Evolutionary conservation across 306 rosid genomes (phyloP).

Genomic region (Cicer chorassanicum): DNA sequence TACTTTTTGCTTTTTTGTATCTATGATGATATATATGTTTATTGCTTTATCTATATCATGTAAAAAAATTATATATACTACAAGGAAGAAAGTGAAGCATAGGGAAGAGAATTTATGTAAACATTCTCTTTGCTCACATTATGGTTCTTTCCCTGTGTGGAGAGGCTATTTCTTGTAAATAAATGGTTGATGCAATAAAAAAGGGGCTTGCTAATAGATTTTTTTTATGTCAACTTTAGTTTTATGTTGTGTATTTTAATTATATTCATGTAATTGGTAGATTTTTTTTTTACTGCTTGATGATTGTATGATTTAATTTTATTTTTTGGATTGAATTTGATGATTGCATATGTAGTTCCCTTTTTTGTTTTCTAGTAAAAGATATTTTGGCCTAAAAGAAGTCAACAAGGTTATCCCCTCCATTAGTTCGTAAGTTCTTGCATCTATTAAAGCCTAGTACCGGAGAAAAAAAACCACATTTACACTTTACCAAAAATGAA

Average conservation of each 20-base stretch:
- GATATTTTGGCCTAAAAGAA: no score
- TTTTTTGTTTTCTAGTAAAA: no score
- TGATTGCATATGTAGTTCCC: no score
- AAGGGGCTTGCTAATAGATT: constrained; percentile 39
- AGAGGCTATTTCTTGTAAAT: constrained; percentile 48
- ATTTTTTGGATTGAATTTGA: no score
- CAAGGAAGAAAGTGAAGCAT: constrained; percentile 41
- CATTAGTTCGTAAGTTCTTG: no score
- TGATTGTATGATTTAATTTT: neutral
- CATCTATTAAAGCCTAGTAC: no score
- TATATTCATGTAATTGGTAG: neutral
- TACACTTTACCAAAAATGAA: no score
- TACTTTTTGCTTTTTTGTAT: constrained; percentile 24
- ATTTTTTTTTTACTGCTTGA: neutral
- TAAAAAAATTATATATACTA: constrained; percentile 39
- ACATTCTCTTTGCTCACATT: constrained; percentile 39
- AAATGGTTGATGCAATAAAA: constrained; percentile 49
- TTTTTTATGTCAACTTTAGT: constrained; percentile 26
- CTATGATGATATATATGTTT: constrained; percentile 45
- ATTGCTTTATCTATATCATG: constrained; percentile 37
- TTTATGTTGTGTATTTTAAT: neutral
- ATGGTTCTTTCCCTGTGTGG: constrained; percentile 35
- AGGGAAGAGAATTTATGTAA: constrained; percentile 39
- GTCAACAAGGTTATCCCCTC: no score
- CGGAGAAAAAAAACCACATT: no score